Conservation (phyloP, 345 rosid genomes). For the Hibiscus mutabilis region DNA sequence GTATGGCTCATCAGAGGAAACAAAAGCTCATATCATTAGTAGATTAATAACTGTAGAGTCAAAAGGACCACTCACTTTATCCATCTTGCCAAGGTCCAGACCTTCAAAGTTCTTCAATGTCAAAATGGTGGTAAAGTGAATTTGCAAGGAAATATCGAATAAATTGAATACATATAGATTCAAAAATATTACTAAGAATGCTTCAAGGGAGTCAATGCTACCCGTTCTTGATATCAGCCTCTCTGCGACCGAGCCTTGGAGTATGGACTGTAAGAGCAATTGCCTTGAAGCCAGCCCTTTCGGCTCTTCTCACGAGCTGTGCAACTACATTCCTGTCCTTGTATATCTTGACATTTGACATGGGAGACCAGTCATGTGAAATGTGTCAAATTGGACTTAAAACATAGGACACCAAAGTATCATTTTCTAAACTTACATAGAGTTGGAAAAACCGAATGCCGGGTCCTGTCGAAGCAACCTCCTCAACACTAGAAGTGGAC, state of each 20-base stretch:
- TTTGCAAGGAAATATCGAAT: conserved; percentile 25
- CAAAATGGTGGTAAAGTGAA: conserved; percentile 73
- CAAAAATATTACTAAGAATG: background rate
- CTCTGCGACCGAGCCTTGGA: conserved; percentile 90
- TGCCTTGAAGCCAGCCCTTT: conserved; percentile 89
- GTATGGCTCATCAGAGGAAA: conserved; percentile 11
- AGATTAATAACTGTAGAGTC: background rate
- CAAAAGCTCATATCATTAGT: background rate
- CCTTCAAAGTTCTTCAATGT: conserved; percentile 94
- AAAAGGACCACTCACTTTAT: conserved; percentile 31
- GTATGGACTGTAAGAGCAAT: conserved; percentile 92
- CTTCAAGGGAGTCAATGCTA: conserved; percentile 3
- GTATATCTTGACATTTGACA: conserved; percentile 41
- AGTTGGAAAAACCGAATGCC: conserved; percentile 88
- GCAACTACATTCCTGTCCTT: conserved; percentile 75
- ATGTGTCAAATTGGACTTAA: background rate
- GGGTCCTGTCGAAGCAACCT: conserved; percentile 90
- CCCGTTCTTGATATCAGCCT: conserved; percentile 93
- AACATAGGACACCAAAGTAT: background rate
- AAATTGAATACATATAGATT: background rate
- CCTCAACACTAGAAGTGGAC: conserved; percentile 90
- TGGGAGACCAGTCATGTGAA: background rate
- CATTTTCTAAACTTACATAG: conserved; percentile 43
- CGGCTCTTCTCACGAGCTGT: conserved; percentile 87
- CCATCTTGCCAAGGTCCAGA: conserved; percentile 88